These are phyloP conservation scores for Backusella circina DNA, from an alignment of 192 early-diverging fungal genomes.

Conservation along the genomic window DNA sequence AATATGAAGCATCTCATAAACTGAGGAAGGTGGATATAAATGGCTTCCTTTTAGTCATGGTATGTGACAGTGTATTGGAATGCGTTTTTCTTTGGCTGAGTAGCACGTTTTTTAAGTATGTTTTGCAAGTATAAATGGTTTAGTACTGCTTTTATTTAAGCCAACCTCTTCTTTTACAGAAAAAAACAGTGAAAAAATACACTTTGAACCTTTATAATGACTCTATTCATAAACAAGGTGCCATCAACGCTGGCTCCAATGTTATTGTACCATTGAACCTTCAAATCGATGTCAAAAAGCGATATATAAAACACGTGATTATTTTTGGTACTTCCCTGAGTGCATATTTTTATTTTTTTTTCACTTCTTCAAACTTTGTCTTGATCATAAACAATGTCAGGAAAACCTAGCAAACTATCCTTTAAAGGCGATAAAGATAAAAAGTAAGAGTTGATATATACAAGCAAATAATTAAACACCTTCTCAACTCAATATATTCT, in stretches of 20 bases:
- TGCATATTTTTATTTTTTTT: not conserved
- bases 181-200: constrained; percentile 19
- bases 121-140: constrained; percentile 34
- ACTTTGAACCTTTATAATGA: constrained; percentile 6
- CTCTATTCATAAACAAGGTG: constrained; percentile 9
- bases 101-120: constrained; percentile 54
- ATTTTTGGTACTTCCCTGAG: not conserved
- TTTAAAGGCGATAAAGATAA: constrained; percentile 62
- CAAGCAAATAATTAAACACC: not conserved
- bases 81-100: constrained; percentile 57
- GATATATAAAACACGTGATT: not conserved
- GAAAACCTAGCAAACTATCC: constrained; percentile 42
- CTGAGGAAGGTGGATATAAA: not conserved
- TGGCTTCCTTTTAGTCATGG: constrained; percentile 60
- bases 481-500: not conserved
- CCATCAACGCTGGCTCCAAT: not conserved
- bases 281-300: not conserved
- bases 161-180: no score
- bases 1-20: not conserved
- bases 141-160: no score
- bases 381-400: constrained; percentile 14
- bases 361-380: no score
- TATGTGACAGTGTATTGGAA: constrained; percentile 55
- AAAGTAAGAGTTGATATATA: constrained; percentile 37
- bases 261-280: not conserved